phyloP scores from a whole-genome alignment of 2,329 filamentous ascomycete genomes.

The Fusarium nematophilum region DNA sequence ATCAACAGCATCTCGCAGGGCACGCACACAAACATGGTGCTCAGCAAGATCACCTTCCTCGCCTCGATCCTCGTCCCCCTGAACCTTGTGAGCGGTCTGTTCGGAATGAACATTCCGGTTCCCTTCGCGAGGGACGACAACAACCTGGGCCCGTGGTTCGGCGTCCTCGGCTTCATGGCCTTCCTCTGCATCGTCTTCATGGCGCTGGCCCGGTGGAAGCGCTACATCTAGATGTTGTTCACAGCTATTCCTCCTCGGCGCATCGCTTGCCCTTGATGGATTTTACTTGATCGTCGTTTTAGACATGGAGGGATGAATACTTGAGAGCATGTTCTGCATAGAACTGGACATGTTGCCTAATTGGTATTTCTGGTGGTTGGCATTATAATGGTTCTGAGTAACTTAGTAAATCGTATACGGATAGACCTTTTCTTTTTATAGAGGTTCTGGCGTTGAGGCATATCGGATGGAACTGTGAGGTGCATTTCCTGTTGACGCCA shows the following conservation, averaged over 20 bases:
- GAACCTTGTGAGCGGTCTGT: constrained; percentile 88
- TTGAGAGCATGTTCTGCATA: constrained; percentile 23
- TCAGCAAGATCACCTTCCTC: constrained; percentile 95
- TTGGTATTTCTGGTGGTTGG: constrained; percentile 8
- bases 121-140: constrained; percentile 68
- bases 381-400: constrained; percentile 17
- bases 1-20: constrained; percentile 92
- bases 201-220: constrained; percentile 57
- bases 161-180: constrained; percentile 58
- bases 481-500: not conserved
- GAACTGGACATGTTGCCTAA: constrained; percentile 11
- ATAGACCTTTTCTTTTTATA: constrained; percentile 14
- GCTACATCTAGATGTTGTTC: constrained; percentile 56
- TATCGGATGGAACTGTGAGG: not conserved
- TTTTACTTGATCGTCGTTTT: constrained; percentile 20
- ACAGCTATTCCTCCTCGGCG: not conserved
- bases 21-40: constrained; percentile 86
- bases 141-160: constrained; percentile 55
- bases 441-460: constrained; percentile 13
- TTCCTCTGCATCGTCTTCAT: constrained; percentile 62
- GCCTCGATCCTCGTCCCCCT: constrained; percentile 96
- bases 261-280: constrained; percentile 12
- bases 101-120: constrained; percentile 87
- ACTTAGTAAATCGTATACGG: constrained; percentile 18
- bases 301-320: constrained; percentile 30